Evolutionary conservation across 371 early-diverging fungal species (phyloP).

Genomic region (Mucor saturninus): DNA sequence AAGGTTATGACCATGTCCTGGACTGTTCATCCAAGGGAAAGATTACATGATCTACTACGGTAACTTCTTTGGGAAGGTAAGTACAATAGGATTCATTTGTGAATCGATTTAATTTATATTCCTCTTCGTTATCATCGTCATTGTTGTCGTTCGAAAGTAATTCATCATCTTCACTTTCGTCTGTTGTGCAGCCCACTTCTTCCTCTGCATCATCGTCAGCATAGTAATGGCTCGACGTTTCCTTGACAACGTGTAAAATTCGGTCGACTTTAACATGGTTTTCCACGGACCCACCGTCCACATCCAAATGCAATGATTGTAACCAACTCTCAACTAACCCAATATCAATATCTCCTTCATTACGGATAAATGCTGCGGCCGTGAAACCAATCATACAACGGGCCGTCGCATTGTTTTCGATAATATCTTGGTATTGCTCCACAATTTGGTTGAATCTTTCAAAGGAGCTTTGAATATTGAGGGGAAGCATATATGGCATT

Average conservation of each 20-base stretch:
- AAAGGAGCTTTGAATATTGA: not conserved
- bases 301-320: slow-evolving; percentile 2
- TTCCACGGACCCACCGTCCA: not conserved
- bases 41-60: not conserved
- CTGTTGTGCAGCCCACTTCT: not conserved
- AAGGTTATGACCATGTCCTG: not conserved
- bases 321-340: slow-evolving; percentile 17
- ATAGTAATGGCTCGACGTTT: not conserved
- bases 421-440: slow-evolving; percentile 9
- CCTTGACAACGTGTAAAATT: slow-evolving; percentile 1
- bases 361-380: slow-evolving; percentile 18
- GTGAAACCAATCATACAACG: slow-evolving; percentile 25
- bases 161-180: not conserved
- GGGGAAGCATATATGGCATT: slow-evolving; percentile 15
- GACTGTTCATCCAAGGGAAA: not conserved
- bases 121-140: not conserved
- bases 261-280: not conserved
- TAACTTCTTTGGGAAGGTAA: slow-evolving; percentile 2
- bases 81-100: not conserved
- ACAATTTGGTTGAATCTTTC: slow-evolving; percentile 10
- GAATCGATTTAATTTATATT: slow-evolving; percentile 2
- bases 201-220: not conserved
- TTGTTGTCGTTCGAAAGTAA: not conserved
- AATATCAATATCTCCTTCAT: slow-evolving; percentile 14
- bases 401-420: slow-evolving; percentile 15